Evolutionary conservation across 2,329 filamentous ascomycete species (phyloP).

Genomic region (Drechslerella dactyloides): DNA sequence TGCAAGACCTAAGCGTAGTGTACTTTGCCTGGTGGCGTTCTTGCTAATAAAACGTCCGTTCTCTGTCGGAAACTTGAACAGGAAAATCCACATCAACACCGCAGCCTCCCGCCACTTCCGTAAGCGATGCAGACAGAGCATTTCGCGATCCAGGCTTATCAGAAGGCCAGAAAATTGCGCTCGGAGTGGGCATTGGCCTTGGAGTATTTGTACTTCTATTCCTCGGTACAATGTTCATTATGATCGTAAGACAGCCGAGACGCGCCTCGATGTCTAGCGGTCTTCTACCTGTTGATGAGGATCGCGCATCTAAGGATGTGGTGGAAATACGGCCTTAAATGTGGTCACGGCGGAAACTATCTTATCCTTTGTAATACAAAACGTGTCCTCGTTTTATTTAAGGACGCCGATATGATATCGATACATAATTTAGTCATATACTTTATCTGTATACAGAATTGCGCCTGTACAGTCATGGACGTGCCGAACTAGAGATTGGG

Average conservation of each 20-base stretch:
- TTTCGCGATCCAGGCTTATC: constrained; percentile 26
- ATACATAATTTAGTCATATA: no score
- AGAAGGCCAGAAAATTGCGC: constrained; percentile 28
- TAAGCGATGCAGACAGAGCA: neutral
- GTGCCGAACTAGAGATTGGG: no score
- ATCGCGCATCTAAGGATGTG: neutral
- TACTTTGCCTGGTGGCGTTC: no score
- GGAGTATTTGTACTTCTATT: constrained; percentile 39
- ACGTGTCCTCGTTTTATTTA: no score
- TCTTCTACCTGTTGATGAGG: neutral
- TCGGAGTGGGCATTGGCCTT: constrained; percentile 38
- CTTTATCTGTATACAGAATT: no score
- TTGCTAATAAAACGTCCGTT: no score
- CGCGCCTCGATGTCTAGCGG: neutral
- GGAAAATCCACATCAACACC: neutral
- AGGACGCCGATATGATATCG: no score
- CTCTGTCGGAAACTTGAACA: neutral
- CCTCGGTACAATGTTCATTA: constrained; percentile 36
- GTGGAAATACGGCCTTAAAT: neutral
- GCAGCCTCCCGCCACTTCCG: neutral
- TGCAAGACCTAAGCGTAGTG: no score
- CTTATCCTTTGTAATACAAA: no score
- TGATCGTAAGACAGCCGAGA: constrained; percentile 28
- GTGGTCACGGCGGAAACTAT: neutral
- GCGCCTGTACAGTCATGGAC: no score